phyloP scores from a whole-genome alignment of 805 yeast species.

The Ogataea pini region DNA sequence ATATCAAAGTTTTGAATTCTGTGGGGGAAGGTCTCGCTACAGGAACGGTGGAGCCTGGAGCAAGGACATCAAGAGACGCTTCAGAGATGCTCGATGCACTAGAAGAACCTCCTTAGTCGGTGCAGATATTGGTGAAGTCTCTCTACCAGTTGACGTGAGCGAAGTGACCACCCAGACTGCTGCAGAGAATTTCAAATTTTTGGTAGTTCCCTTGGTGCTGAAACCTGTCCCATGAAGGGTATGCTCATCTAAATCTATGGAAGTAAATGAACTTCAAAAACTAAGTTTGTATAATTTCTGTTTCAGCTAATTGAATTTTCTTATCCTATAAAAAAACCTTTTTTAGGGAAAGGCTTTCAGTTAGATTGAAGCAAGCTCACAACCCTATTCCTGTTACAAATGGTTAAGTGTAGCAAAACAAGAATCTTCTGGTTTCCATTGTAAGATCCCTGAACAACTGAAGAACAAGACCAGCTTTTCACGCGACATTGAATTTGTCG shows the following conservation, averaged over 20 bases:
- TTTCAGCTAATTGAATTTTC: no score
- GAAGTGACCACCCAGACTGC: constrained; percentile 23
- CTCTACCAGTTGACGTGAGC: constrained; percentile 57
- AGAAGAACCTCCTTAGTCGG: constrained; percentile 60
- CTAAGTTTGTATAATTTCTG: no score
- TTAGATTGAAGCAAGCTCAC: no score
- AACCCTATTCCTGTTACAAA: no score
- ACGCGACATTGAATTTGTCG: neutral
- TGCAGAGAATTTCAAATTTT: constrained; percentile 21
- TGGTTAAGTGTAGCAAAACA: no score
- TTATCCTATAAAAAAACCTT: no score
- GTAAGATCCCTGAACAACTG: neutral
- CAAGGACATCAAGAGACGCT: constrained; percentile 64
- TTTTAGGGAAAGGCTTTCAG: no score
- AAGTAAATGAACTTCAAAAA: no score
- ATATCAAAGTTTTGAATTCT: constrained; percentile 68
- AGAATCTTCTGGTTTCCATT: neutral
- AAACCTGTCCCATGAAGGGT: constrained; percentile 12
- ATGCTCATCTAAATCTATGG: neutral
- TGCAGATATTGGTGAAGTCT: constrained; percentile 71
- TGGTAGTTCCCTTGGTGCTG: constrained; percentile 20
- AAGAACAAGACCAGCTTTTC: neutral
- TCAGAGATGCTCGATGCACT: constrained; percentile 56
- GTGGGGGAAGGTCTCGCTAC: constrained; percentile 69
- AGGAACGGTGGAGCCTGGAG: constrained; percentile 79